Percentiles rank a stretch among this genome's conserved stretches.
Conservation (phyloP, 306 rosid genomes). For the Fagus crenata region DNA sequence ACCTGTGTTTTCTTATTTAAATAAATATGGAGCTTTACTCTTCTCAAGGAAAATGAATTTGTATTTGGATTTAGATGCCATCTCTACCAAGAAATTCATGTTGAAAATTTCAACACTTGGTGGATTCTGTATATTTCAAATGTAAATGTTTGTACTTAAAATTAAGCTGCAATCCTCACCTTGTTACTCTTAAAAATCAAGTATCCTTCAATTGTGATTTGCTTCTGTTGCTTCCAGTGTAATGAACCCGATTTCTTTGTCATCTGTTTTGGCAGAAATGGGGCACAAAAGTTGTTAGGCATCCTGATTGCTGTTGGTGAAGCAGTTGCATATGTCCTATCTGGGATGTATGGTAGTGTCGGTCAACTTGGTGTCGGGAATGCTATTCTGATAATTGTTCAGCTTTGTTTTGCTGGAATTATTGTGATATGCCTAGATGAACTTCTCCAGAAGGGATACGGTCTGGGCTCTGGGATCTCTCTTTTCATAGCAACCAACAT, state of each 20-base stretch:
- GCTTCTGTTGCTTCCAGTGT: not conserved
- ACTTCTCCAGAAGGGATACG: slow-evolving; percentile 84
- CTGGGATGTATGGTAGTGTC: slow-evolving; percentile 82
- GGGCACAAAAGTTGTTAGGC: slow-evolving; percentile 74
- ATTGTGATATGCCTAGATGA: slow-evolving; percentile 79
- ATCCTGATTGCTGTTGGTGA: slow-evolving; percentile 78
- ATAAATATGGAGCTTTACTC: not conserved
- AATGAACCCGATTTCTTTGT: not conserved
- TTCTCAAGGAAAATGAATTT: not conserved
- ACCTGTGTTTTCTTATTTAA: not conserved
- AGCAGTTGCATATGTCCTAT: slow-evolving; percentile 75
- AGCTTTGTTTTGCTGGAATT: slow-evolving; percentile 75
- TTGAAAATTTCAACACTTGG: not conserved
- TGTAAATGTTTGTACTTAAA: not conserved
- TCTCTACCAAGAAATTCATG: not conserved
- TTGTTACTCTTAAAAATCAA: no score
- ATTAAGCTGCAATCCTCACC: not conserved
- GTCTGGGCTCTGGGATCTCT: slow-evolving; percentile 77
- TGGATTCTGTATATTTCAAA: not conserved
- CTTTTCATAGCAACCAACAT: slow-evolving; percentile 76
- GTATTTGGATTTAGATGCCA: not conserved
- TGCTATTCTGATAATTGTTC: slow-evolving; percentile 70
- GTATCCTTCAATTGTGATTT: not conserved
- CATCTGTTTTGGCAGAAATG: slow-evolving; percentile 42
- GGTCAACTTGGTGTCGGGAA: slow-evolving; percentile 82